Percentiles rank a stretch among this genome's conserved stretches.
Evolutionary conservation across 345 rosid species (phyloP).

Genomic region (Bruguiera gymnorhiza): DNA sequence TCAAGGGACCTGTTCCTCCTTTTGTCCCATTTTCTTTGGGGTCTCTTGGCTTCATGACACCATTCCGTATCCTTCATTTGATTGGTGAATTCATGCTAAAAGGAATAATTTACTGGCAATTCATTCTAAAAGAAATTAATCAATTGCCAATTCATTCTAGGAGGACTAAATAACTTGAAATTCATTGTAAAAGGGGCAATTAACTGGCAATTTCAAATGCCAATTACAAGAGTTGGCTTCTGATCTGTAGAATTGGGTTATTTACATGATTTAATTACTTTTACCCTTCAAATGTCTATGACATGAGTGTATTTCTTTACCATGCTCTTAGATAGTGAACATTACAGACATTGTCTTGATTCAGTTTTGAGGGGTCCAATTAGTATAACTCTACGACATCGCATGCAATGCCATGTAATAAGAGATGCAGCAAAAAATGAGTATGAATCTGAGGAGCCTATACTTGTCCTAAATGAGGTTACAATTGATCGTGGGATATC

Average conservation of each 20-base stretch:
- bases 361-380: slow-evolving; percentile 78
- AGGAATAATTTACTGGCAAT: no score
- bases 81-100: neutral
- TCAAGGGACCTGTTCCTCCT: slow-evolving; percentile 98
- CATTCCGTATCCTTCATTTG: slow-evolving; percentile 77
- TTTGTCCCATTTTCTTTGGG: slow-evolving; percentile 91
- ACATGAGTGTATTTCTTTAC: slow-evolving; percentile 31
- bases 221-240: neutral
- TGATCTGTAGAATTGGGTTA: slow-evolving; percentile 1
- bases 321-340: slow-evolving; percentile 63
- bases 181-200: no score
- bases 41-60: slow-evolving; percentile 98
- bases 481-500: slow-evolving; percentile 96
- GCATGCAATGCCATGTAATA: slow-evolving; percentile 72
- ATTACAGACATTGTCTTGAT: slow-evolving; percentile 72
- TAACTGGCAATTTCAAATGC: neutral
- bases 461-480: slow-evolving; percentile 88
- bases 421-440: slow-evolving; percentile 77
- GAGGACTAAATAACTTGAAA: no score
- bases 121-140: no score
- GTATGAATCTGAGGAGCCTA: slow-evolving; percentile 64
- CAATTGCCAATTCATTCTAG: no score
- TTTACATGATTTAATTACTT: neutral
- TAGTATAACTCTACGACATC: slow-evolving; percentile 85
- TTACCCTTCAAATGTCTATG: neutral